Base-by-base conservation (phyloP, 1,284 basidiomycete species). In the Apiotrichum domesticum region DNA sequence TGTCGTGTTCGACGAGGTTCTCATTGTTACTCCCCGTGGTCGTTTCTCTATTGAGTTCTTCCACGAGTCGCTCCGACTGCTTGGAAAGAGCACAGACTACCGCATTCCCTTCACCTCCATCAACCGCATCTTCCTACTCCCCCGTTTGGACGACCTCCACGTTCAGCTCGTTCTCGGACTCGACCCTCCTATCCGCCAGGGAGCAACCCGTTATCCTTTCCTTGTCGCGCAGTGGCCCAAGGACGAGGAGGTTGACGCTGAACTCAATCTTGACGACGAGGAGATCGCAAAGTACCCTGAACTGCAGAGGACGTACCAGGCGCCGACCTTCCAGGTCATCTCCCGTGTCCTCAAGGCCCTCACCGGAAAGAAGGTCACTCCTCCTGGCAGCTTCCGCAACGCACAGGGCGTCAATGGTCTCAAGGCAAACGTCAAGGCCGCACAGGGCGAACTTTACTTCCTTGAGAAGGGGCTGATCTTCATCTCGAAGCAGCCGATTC, bases 1-100 rank as follows among this genome's bases (percentile, higher is more conserved):
- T 49, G 83, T 98, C 68, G 90, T 91, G 69, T 97, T 99, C 70
- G 90, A 94, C 70, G 96, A 99, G 66, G 88, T 98, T 14, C 84
- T 96, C n/a, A 90, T 98, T 5, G 82, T 95, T 53, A 98, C 96
- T 0, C 96, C 96, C 64, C 80, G 93, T 81, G 95, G 95, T 56
- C 87, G 93, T 58, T 98, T 95, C 77, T 94, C 98, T 67, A 87
- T 98, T 75, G 96, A 98, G 78, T 94, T 98, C 86, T 98, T 92
- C 81, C 85, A 86, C 43, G 88, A 91, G 48, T 98, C 95, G 78
- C 77, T 99, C 68, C 87, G 96, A 44, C 79, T 98, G 35, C 87
- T 94, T 43, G 96, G 96, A 59, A 98, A 98, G 79, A 97, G 92
- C 3, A 98, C 98, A 78, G 96, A 99, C 78, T 98, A 99, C 83